These are phyloP conservation scores for Fomitopsis serialis DNA, from an alignment of 768 basidiomycete species.

Conservation along the genomic window DNA sequence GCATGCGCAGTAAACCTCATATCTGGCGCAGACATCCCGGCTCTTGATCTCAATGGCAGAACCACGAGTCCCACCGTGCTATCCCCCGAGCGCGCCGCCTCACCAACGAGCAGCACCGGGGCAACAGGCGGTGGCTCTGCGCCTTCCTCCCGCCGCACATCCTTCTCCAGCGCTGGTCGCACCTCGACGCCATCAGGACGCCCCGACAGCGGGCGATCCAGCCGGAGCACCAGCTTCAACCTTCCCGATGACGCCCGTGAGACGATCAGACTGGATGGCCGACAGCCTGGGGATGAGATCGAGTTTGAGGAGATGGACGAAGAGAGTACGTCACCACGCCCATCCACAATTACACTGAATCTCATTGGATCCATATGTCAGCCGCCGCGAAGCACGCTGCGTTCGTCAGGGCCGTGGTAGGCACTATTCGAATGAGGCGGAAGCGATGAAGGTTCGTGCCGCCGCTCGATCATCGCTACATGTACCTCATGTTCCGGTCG, in stretches of 20 bases:
- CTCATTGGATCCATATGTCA: slow-evolving; percentile 22
- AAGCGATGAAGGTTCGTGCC: slow-evolving; percentile 78
- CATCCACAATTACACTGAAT: not conserved
- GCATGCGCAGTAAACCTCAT: not conserved
- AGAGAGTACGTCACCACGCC: slow-evolving; percentile 54
- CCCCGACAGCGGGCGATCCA: slow-evolving; percentile 57
- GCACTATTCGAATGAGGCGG: slow-evolving; percentile 88
- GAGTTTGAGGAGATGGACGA: slow-evolving; percentile 86
- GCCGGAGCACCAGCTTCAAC: slow-evolving; percentile 81
- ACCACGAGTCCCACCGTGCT: slow-evolving; percentile 24
- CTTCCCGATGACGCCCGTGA: slow-evolving; percentile 65
- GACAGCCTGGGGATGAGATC: slow-evolving; percentile 44
- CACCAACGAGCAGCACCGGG: slow-evolving; percentile 38
- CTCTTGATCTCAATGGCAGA: slow-evolving; percentile 55
- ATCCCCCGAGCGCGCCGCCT: slow-evolving; percentile 32
- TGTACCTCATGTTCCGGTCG: slow-evolving; percentile 6
- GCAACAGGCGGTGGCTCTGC: slow-evolving; percentile 56
- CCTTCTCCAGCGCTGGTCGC: slow-evolving; percentile 60
- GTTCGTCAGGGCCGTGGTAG: slow-evolving; percentile 77
- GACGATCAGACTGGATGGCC: slow-evolving; percentile 44
- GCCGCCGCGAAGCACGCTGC: slow-evolving; percentile 80
- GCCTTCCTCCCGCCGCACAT: slow-evolving; percentile 70
- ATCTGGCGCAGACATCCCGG: slow-evolving; percentile 66
- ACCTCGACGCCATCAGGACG: slow-evolving; percentile 48
- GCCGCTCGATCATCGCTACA: not conserved